Percentiles rank a stretch among this genome's conserved stretches.
phyloP scores from a whole-genome alignment of 768 basidiomycete species.

The Boletus coccyginus region DNA sequence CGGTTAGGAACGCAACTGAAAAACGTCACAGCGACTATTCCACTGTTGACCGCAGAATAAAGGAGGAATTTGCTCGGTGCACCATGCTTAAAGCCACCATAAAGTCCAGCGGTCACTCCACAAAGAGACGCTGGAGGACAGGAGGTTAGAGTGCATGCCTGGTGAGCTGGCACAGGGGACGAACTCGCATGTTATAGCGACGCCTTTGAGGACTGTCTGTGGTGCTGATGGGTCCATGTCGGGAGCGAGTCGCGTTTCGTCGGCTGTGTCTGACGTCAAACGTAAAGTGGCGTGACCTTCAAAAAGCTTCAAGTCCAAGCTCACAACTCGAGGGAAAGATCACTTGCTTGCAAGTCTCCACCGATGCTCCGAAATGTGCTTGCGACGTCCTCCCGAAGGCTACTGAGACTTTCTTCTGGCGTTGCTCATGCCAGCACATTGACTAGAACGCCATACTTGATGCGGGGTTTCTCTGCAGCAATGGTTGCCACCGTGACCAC shows the following conservation, averaged over 20 bases:
- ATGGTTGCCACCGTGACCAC: slow-evolving; percentile 11
- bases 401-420: slow-evolving; percentile 8
- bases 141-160: slow-evolving; percentile 26
- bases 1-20: slow-evolving; percentile 55
- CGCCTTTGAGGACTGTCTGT: slow-evolving; percentile 53
- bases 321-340: neutral
- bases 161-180: slow-evolving; percentile 33
- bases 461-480: slow-evolving; percentile 11
- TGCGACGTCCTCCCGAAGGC: neutral
- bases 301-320: neutral
- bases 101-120: slow-evolving; percentile 42
- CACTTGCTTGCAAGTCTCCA: neutral
- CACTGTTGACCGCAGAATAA: slow-evolving; percentile 69
- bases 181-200: slow-evolving; percentile 78
- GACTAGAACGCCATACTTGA: slow-evolving; percentile 1
- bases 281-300: too few relatives aligned
- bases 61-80: slow-evolving; percentile 48
- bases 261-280: too few relatives aligned
- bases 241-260: neutral
- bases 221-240: slow-evolving; percentile 33
- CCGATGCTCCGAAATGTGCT: slow-evolving; percentile 16
- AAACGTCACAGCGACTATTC: slow-evolving; percentile 69
- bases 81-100: slow-evolving; percentile 47
- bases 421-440: neutral
- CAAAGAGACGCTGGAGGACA: slow-evolving; percentile 52